Evolutionary conservation across 139 green algal species (phyloP).

Genomic region (Chlorella sp.): DNA sequence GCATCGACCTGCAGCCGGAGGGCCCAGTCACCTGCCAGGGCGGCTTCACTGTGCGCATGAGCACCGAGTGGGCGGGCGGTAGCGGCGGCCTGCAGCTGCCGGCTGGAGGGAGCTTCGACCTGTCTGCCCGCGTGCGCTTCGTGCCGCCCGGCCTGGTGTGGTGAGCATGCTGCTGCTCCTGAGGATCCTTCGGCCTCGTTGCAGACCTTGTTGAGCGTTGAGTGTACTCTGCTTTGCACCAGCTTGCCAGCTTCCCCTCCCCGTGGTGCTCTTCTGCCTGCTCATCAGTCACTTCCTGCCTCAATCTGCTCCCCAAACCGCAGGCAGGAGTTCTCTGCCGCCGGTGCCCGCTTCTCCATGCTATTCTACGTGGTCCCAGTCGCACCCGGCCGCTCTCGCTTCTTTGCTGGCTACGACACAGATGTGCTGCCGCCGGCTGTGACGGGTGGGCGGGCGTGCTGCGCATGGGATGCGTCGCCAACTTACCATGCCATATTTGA

Average conservation of each 20-base stretch:
- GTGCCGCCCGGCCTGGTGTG: conserved; percentile 19
- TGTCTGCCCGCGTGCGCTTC: not conserved
- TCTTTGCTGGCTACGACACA: conserved; percentile 16
- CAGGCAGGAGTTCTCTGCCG: conserved; percentile 29
- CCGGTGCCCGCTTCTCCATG: conserved; percentile 8
- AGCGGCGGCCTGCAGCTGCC: not conserved
- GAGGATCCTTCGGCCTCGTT: no score
- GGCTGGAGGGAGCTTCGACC: not conserved
- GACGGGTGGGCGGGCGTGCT: no score
- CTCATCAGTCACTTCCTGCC: not conserved
- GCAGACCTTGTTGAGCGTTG: no score
- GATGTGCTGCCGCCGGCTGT: not conserved
- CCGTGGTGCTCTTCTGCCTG: no score
- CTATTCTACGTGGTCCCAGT: conserved; percentile 34
- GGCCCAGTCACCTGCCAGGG: not conserved
- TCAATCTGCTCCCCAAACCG: no score
- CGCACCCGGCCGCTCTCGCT: not conserved
- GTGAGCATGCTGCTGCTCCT: conserved; percentile 13
- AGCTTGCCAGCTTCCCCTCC: no score
- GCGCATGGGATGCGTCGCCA: no score
- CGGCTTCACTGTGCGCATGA: not conserved
- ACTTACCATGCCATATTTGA: no score
- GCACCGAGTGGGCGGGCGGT: not conserved
- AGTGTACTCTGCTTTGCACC: no score
- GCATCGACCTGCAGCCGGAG: not conserved